Evolutionary conservation across 1,284 basidiomycete species (phyloP), one percentile per base, ranked within the genome.

Genomic region (Fomitopsis pinicola): DNA sequence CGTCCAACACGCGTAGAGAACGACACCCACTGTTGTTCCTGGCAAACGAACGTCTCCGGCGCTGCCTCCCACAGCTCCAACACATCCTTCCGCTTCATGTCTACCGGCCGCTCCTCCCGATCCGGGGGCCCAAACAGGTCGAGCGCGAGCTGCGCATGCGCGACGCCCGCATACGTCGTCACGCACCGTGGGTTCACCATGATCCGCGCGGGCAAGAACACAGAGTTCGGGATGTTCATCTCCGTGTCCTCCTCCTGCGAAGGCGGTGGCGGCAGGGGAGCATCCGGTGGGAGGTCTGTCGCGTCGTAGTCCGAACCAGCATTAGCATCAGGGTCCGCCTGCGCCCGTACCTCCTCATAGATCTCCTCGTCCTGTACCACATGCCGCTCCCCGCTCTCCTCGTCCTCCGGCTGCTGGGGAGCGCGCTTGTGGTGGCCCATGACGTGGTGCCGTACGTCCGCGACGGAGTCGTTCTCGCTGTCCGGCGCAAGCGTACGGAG

Each of bases 111-210:
- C 48, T 87, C 83, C 38, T 82, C 80, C 15, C 86, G 82, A 36
- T 89, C 89, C 8, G 77, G 74, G 9, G 77, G 74, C 0, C 95
- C 95, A 69, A 97, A 98, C 64, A 98, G 75, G 74, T 97, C 95
- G 46, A 92, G 76, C 10, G 95, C 95, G 44, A 98, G 83, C 73
- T 94, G 90, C 19, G 94, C 94, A 74, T 98, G 95, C 65, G 89
- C 92, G 4, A 97, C 95, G 6, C 95, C 95, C 0, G 95, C 95
- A 71, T 98, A 98, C 17, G 95, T 97, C 50, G 95, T 97, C 48
- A 96, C 91, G 73, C 95, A 97, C 14, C 95, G 86, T 5, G 95
- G 95, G 72, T 97, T 97, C 62, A 98, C 89, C 63, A 98, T 76
- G 67, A 98, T 97, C 59, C 94, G 81, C 2, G 94, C 95, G 1